Conservation (phyloP, 2,329 filamentous ascomycete genomes). For the Zasmidium angulare region DNA sequence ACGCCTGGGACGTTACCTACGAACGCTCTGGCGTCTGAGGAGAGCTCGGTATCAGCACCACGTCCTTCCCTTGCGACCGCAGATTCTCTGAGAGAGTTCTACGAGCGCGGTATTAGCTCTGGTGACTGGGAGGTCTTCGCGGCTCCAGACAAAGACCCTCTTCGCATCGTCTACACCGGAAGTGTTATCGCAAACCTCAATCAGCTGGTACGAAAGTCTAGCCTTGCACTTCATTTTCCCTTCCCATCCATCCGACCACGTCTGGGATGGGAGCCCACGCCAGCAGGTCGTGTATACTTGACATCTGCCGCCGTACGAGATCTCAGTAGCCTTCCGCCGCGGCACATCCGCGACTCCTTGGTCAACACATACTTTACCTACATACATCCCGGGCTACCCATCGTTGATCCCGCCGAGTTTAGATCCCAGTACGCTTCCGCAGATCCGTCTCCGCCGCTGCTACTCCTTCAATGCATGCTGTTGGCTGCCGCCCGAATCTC, state of each 20-base stretch:
- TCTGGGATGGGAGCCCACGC: conserved; percentile 7
- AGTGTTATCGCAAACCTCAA: conserved; percentile 7
- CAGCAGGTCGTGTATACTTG: conserved; percentile 5
- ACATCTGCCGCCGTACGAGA: conserved; percentile 6
- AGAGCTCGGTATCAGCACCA: background rate
- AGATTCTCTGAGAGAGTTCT: conserved; percentile 12
- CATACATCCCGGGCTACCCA: conserved; percentile 16
- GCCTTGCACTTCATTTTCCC: conserved; percentile 9
- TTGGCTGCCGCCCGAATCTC: conserved; percentile 13
- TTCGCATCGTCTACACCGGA: conserved; percentile 12
- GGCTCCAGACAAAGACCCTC: conserved; percentile 4
- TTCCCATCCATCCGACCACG: conserved; percentile 13
- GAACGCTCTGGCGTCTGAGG: background rate
- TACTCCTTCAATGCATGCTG: conserved; percentile 12
- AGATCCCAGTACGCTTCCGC: conserved; percentile 2
- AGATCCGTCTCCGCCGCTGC: conserved; percentile 5
- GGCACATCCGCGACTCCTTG: conserved; percentile 10
- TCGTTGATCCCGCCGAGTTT: conserved; percentile 9
- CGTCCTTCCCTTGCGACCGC: background rate
- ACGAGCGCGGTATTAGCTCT: conserved; percentile 10
- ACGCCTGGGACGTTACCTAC: no score
- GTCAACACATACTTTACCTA: conserved; percentile 15
- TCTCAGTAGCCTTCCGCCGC: conserved; percentile 11
- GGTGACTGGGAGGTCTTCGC: conserved; percentile 8
- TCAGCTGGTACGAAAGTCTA: conserved; percentile 7